Conservation (phyloP, 2,329 filamentous ascomycete species). For the Huntiella savannae region DNA sequence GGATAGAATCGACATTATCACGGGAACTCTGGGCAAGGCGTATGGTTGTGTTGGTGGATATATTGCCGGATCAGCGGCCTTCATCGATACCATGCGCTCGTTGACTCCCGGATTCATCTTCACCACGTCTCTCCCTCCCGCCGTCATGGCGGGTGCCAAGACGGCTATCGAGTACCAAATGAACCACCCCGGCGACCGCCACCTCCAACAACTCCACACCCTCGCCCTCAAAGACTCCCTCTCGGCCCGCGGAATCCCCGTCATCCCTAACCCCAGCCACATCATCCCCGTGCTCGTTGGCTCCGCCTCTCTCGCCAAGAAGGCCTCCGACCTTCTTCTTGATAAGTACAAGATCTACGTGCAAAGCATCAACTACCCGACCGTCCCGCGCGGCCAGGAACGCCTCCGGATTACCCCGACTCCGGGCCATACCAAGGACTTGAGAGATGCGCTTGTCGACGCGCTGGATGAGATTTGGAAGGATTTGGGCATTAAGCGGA, state of each 20-base stretch:
- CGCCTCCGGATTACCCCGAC: conserved; percentile 90
- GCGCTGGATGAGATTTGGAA: conserved; percentile 80
- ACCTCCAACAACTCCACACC: conserved; percentile 89
- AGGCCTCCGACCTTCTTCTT: conserved; percentile 79
- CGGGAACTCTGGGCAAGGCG: conserved; percentile 88
- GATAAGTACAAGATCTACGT: conserved; percentile 89
- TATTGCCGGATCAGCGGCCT: conserved; percentile 70
- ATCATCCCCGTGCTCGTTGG: conserved; percentile 89
- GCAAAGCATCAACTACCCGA: conserved; percentile 97
- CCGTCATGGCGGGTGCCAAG: conserved; percentile 87
- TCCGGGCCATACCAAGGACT: conserved; percentile 70
- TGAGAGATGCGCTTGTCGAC: conserved; percentile 60
- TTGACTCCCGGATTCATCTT: conserved; percentile 97
- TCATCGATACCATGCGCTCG: conserved; percentile 86
- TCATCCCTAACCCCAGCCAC: conserved; percentile 94
- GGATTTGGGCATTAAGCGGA: conserved; percentile 76
- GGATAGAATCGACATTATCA: conserved; percentile 96
- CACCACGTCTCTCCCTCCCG: conserved; percentile 86
- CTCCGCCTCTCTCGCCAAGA: conserved; percentile 80
- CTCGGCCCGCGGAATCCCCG: conserved; percentile 64
- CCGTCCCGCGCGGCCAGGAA: conserved; percentile 94
- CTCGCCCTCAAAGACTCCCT: conserved; percentile 81
- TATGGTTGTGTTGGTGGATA: conserved; percentile 97
- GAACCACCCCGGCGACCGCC: conserved; percentile 64
- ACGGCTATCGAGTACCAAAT: conserved; percentile 90